Conservation (phyloP, 805 yeast genomes). For the Cyberlindnera bimundalis region DNA sequence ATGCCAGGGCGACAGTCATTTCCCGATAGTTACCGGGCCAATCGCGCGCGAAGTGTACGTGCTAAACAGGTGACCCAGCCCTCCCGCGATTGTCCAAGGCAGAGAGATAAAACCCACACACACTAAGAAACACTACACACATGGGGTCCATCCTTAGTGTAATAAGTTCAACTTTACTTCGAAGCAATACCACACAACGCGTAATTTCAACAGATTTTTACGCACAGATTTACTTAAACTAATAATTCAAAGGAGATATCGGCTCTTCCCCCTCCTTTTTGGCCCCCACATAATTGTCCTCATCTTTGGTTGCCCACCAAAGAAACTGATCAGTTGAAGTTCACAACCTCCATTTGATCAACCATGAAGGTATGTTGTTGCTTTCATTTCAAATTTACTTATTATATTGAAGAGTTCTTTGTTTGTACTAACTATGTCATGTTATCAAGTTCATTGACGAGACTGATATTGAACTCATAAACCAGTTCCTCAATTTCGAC, state of each 20-base stretch:
- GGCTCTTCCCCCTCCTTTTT: neutral
- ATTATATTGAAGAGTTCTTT: no score
- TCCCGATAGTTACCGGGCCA: conserved; percentile 18
- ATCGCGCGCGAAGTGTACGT: conserved; percentile 9
- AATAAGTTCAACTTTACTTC: no score
- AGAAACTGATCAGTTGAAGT: no score
- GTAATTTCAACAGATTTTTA: no score
- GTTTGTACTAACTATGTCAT: conserved; percentile 3
- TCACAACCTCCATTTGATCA: no score
- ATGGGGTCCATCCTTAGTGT: no score
- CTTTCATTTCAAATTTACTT: no score
- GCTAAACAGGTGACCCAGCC: conserved; percentile 6
- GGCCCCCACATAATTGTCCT: neutral
- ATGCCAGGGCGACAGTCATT: no score
- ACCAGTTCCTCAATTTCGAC: conserved; percentile 78
- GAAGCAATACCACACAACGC: no score
- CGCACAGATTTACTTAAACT: no score
- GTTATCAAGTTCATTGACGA: conserved; percentile 78
- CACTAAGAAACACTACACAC: no score
- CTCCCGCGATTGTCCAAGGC: neutral
- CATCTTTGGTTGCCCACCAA: conserved; percentile 9
- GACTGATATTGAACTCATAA: conserved; percentile 86
- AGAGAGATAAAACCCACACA: conserved; percentile 8
- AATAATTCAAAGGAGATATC: no score
- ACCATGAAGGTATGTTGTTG: conserved; percentile 5